Base-by-base conservation (phyloP, 768 basidiomycete genomes). In the Auricularia auricula-judae region DNA sequence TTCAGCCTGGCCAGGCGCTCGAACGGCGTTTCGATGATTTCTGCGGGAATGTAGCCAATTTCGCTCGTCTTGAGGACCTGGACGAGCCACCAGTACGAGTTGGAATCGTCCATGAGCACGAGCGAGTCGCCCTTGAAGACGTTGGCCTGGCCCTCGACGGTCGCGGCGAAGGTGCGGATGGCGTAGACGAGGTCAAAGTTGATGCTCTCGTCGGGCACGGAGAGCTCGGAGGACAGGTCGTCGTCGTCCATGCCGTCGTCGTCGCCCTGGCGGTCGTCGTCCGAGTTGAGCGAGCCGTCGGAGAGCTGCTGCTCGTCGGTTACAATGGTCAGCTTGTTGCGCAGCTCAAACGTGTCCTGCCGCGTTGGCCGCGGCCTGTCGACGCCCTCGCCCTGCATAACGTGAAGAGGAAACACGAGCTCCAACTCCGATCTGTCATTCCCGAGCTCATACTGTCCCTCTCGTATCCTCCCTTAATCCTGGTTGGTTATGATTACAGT, bases 1-100 rank as follows among this genome's bases (percentile, higher is more conserved):
- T 99, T 98, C 64, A 98, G 80, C 65, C 97, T 80, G 0, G 97
- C 97, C 7, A 98, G 83, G 43, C 97, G 84, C 73, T 99, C 97
- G 70, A 93, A 97, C 0, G 97, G 97, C 0, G 97, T 99, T 74
- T 99, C 97, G 68, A 99, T 98, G 74, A 98, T 98, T 77, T 99
- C 97, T 0, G 97, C 97, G n/a, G 97, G 97, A 61, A 99, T 98
- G 74, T 99, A 99, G 0, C 97, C 97, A 16, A 99, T 93, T 71
- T 97, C 94, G 75, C 98, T 93, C 4, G 96, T 98, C 78, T 98
- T 98, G 67, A 99, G 86, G 10, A 99, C 97, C 60, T 94, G 86
- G 7, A 99, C 96, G 61, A 98, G 89, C 97, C 97, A 98, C 97
- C 97, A 98, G 77, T 99, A 99, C 76, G 91, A 93, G 75, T 99